Percentiles rank a stretch among this genome's conserved stretches.
Conservation (phyloP, 768 basidiomycete species). For the Mycena pura region DNA sequence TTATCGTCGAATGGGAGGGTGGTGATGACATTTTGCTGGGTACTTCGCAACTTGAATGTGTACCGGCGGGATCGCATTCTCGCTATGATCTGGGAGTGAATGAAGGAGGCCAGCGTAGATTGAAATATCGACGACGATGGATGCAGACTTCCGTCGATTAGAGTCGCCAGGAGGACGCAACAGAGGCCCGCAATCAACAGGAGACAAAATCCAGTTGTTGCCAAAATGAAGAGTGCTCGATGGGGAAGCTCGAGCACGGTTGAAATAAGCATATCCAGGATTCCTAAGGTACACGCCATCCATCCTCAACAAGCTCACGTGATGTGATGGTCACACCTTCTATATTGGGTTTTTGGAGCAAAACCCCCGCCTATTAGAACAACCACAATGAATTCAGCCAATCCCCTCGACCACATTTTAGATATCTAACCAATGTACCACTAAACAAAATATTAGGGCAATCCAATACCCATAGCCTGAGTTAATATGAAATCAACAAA, state of each 20-base stretch:
- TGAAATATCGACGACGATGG: conserved; percentile 12
- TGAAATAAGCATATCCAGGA: conserved; percentile 20
- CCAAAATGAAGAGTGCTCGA: not conserved
- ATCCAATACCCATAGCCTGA: too few species aligned
- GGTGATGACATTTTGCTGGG: not conserved
- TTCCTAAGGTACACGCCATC: too few species aligned
- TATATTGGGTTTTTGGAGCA: too few species aligned
- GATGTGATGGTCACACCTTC: too few species aligned
- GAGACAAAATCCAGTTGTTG: conserved; percentile 5
- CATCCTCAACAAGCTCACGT: too few species aligned
- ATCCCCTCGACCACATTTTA: too few species aligned
- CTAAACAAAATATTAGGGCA: too few species aligned
- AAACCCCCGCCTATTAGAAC: too few species aligned
- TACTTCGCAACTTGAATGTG: not conserved
- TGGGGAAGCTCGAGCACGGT: not conserved
- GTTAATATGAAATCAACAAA: too few species aligned
- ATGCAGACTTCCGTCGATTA: conserved; percentile 5
- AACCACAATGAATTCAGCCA: too few species aligned
- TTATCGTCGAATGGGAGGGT: not conserved
- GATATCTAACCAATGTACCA: too few species aligned
- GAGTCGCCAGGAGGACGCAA: not conserved
- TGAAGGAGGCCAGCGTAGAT: not conserved
- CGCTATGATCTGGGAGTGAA: not conserved
- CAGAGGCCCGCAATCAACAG: not conserved
- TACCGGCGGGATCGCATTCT: not conserved